Conservation (phyloP, 2,329 filamentous ascomycete species). For the Pseudogymnoascus sp. region DNA sequence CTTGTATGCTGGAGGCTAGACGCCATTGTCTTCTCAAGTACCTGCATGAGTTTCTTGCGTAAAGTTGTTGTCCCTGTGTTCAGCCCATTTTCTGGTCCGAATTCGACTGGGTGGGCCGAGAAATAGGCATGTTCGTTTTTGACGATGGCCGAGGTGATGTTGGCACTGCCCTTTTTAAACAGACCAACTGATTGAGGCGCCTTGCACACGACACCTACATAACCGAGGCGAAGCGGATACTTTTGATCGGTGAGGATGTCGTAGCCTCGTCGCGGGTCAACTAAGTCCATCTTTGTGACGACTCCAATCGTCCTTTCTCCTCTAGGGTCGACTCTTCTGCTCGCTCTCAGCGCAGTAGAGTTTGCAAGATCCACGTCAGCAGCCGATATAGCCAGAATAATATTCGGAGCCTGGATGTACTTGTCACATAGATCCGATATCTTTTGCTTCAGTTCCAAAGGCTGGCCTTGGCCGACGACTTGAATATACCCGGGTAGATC, state of each 20-base stretch:
- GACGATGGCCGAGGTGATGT: conserved; percentile 70
- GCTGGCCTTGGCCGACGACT: conserved; percentile 84
- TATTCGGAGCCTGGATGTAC: conserved; percentile 92
- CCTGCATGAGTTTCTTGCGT: conserved; percentile 92
- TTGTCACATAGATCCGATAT: conserved; percentile 96
- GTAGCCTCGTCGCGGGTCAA: conserved; percentile 71
- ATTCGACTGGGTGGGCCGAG: conserved; percentile 70
- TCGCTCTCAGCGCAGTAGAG: conserved; percentile 83
- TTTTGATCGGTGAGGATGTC: conserved; percentile 79
- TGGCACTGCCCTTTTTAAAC: conserved; percentile 74
- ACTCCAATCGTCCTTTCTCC: conserved; percentile 96
- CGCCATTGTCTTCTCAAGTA: conserved; percentile 95
- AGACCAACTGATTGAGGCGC: conserved; percentile 54
- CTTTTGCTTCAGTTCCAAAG: conserved; percentile 84
- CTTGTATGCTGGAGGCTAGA: conserved; percentile 80
- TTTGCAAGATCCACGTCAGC: conserved; percentile 97
- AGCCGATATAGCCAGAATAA: conserved; percentile 94
- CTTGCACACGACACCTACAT: conserved; percentile 88
- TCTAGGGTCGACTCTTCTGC: conserved; percentile 82
- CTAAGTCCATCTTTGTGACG: conserved; percentile 98
- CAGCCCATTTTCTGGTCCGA: conserved; percentile 63
- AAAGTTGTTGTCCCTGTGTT: conserved; percentile 77
- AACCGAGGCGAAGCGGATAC: conserved; percentile 89
- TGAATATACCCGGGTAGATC: conserved; percentile 97
- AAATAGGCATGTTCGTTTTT: conserved; percentile 89